Conservation (phyloP, 2,329 filamentous ascomycete species). For the Cercospora zeina region DNA sequence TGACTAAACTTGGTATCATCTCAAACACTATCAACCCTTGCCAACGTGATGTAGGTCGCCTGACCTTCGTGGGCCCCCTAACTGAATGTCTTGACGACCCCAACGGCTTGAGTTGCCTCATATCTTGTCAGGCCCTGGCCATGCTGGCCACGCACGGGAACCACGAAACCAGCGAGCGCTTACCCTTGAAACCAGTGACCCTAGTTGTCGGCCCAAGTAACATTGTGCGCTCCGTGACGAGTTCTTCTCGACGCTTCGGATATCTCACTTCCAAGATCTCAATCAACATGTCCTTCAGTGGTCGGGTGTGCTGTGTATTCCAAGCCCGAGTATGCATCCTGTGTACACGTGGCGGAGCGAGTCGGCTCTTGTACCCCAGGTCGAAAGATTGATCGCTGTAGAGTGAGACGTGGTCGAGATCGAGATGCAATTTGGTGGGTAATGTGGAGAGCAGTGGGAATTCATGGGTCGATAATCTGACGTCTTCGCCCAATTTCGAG, state of each 20-base stretch:
- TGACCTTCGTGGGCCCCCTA: neutral
- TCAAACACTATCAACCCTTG: neutral
- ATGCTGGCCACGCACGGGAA: neutral
- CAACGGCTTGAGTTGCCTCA: neutral
- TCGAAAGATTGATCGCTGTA: constrained; percentile 18
- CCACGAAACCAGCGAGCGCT: neutral
- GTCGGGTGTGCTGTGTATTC: constrained; percentile 30
- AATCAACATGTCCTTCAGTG: constrained; percentile 27
- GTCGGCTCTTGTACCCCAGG: constrained; percentile 25
- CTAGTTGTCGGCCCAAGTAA: neutral
- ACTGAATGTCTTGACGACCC: neutral
- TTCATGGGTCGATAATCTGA: neutral
- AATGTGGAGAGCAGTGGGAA: neutral
- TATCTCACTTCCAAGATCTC: constrained; percentile 32
- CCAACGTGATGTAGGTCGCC: neutral
- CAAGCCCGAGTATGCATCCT: constrained; percentile 27
- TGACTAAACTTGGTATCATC: no score
- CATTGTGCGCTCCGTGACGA: neutral
- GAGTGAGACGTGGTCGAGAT: neutral
- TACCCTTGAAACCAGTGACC: neutral
- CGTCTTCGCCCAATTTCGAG: neutral
- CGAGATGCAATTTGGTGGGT: neutral
- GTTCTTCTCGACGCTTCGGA: constrained; percentile 6
- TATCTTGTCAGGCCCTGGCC: neutral
- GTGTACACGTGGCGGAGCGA: constrained; percentile 22